A percentile compares a stretch with the other conserved stretches of the same genome.
Evolutionary conservation across 2,329 filamentous ascomycete genomes (phyloP).

Genomic region (Cladosporium sp.): DNA sequence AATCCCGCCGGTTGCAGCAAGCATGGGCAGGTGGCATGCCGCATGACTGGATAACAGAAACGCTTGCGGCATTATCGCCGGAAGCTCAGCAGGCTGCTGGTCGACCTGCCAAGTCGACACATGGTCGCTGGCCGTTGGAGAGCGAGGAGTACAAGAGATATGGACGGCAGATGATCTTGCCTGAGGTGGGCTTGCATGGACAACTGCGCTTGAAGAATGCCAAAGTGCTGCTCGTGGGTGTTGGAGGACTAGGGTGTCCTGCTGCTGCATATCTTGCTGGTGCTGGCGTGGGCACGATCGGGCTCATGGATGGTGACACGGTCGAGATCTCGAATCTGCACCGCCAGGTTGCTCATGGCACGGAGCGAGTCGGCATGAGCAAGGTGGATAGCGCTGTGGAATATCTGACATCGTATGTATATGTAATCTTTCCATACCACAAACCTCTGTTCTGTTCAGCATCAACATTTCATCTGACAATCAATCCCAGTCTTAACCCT

Average conservation of each 20-base stretch:
- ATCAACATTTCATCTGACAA: neutral
- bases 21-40: conserved; percentile 36
- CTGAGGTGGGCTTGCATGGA: conserved; percentile 71
- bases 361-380: conserved; percentile 62
- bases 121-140: conserved; percentile 61
- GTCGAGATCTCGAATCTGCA: conserved; percentile 91
- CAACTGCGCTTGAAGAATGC: conserved; percentile 69
- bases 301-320: conserved; percentile 79
- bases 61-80: conserved; percentile 32
- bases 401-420: conserved; percentile 41
- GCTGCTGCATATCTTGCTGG: conserved; percentile 90
- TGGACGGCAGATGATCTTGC: conserved; percentile 85
- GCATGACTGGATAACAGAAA: conserved; percentile 40
- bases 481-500: conserved; percentile 62
- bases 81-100: neutral
- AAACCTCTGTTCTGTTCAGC: neutral
- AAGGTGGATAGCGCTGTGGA: conserved; percentile 71
- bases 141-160: conserved; percentile 79
- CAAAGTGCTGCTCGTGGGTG: conserved; percentile 75
- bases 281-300: conserved; percentile 77
- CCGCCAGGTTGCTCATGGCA: conserved; percentile 80
- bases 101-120: neutral
- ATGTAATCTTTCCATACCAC: neutral
- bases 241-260: conserved; percentile 86
- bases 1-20: conserved; percentile 24